Evolutionary conservation across 1,284 basidiomycete species (phyloP), one percentile per base, ranked within the genome.

Genomic region (Cutaneotrichosporon cutaneum): DNA sequence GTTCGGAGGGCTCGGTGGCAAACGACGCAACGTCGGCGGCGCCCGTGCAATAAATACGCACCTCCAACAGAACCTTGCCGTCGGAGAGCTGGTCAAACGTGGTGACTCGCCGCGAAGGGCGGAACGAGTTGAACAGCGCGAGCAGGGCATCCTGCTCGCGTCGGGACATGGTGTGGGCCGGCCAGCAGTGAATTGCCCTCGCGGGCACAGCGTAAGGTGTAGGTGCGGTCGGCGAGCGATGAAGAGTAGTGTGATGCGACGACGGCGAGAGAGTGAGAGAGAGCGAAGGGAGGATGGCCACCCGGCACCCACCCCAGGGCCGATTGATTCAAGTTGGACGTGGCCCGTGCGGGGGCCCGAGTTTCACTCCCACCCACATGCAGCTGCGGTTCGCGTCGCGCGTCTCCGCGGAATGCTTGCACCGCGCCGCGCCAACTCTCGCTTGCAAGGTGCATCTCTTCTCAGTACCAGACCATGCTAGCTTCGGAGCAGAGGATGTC

Each of bases 81-180:
- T 78, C 77, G 42, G 71, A 60, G 21, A 78, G 63, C 56, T 74
- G 68, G 9, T 72, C 73, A 63, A 78, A 77, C 33, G 72, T 35
- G 4, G 68, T 70, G 32, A 77, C 64, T 3, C 64, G 68, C 52
- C 64, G 67, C 2, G 69, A 65, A 21, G 72, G 70, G 53, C 68
- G 66, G 67, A 77, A 76, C 13, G 71, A 68, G 64, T 77, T 76
- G 68, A 78, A 63, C 55, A 72, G 76, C 27, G 75, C 75, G 58
- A 77, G 60, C 45, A 78, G 64, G 53, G 77, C 74, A 54, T 69
- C 70, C 66, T 78, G 75, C 65, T 78, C 77, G 47, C 70, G 62
- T 32, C 67, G 58, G 8, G 73, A 67, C 70, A 72, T 63, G 53
- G 47, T 55, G 47, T 55, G 27, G 36, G 18, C 35, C 30, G 33